Conservation (phyloP, 208 protist genomes). For the Leishmania arabica region DNA sequence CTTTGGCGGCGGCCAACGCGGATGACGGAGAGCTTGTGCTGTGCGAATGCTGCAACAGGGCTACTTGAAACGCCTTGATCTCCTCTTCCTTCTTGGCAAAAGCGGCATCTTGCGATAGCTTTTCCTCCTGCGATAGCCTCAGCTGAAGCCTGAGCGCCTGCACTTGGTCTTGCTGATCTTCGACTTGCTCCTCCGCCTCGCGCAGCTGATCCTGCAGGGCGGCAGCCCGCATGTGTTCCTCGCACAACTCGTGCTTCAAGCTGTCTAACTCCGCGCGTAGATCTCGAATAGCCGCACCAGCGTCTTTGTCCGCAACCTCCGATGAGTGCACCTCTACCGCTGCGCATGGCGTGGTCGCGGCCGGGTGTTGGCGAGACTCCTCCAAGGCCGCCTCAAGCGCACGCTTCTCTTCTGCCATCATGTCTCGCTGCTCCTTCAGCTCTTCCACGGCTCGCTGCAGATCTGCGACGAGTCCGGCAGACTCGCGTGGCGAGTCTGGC, state of each 20-base stretch:
- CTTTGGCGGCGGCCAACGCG: neutral
- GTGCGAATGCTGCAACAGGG: conserved; percentile 16
- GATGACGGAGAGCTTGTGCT: neutral
- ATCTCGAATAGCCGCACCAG: conserved; percentile 5
- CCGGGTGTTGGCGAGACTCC: neutral
- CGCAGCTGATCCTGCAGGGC: conserved; percentile 27
- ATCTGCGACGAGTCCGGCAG: conserved; percentile 15
- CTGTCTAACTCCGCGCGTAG: conserved; percentile 19
- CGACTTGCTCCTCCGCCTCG: conserved; percentile 32
- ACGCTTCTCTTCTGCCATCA: conserved; percentile 13
- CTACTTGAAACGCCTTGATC: conserved; percentile 41
- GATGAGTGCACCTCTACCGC: neutral
- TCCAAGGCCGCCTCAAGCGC: conserved; percentile 16
- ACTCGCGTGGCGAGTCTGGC: conserved; percentile 11
- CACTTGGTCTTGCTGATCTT: conserved; percentile 34
- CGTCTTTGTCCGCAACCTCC: conserved; percentile 2
- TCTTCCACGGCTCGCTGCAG: conserved; percentile 22
- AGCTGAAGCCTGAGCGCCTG: conserved; percentile 39
- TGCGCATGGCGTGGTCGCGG: neutral
- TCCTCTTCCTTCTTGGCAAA: conserved; percentile 41
- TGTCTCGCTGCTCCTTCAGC: conserved; percentile 24
- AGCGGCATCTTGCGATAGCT: conserved; percentile 26
- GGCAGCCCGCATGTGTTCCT: conserved; percentile 25
- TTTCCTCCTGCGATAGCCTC: conserved; percentile 38
- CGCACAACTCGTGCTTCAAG: conserved; percentile 22